These are phyloP conservation scores for Andrographis paniculata DNA, from an alignment of 305 asterid species.

Conservation along the genomic window DNA sequence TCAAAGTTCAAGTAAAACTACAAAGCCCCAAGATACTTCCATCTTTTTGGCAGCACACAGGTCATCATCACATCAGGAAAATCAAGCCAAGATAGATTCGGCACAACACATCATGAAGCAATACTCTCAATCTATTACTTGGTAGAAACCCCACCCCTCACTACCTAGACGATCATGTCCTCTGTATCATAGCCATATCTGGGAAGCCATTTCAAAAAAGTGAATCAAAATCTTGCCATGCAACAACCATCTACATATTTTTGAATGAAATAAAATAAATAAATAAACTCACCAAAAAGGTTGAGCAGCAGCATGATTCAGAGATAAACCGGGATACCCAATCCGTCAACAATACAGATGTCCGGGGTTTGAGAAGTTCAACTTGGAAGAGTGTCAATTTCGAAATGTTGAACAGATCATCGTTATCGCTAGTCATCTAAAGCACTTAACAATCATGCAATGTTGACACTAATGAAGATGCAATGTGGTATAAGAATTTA, in stretches of 20 bases:
- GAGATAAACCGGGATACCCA: no score
- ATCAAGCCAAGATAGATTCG: constrained; percentile 18
- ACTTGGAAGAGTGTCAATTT: constrained; percentile 17
- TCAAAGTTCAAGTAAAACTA: constrained; percentile 24
- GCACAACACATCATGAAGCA: constrained; percentile 20
- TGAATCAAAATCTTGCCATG: no score
- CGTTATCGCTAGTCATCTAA: constrained; percentile 15
- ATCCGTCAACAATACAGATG: no score
- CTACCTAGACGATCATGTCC: neutral
- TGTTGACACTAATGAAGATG: constrained; percentile 4
- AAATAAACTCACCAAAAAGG: no score
- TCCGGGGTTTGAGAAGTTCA: constrained; percentile 20
- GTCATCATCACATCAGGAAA: constrained; percentile 22
- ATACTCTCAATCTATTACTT: constrained; percentile 19
- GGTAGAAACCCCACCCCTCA: neutral
- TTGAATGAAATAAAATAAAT: no score
- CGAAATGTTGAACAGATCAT: constrained; percentile 2
- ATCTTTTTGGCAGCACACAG: constrained; percentile 23
- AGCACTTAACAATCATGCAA: constrained; percentile 18
- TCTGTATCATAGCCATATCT: constrained; percentile 5
- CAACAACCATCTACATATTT: no score
- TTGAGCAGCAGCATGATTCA: no score
- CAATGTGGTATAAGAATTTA: constrained; percentile 10
- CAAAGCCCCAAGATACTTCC: constrained; percentile 21
- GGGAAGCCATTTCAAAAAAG: constrained; percentile 8